Evolutionary conservation across 129 eudicot genomes (phyloP), one percentile per base, ranked within the genome.

Genomic region (Rutidosis leptorrhynchoides): DNA sequence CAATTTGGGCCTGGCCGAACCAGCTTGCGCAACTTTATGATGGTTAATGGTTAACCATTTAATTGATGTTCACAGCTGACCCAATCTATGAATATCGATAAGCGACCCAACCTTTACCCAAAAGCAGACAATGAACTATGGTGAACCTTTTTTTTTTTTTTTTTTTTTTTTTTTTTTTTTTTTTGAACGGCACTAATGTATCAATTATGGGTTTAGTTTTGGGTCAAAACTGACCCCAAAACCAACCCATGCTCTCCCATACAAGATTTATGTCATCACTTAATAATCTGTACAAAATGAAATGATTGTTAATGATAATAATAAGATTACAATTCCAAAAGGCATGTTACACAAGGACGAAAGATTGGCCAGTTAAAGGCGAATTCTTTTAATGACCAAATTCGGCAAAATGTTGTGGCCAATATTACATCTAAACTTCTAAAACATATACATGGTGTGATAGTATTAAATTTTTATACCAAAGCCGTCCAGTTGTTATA

Each of bases 381-480:
- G n/a, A 14, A 12, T 3, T 48, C 9, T 12, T 48, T n/a, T 16
- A 4, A 16, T 48, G 55, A 19, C 24, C 23, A 10, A 19, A 12
- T 6, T 49, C 25, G 57, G 27, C 1, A 15, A 10, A 61, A 32
- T 33, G n/a, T 45, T 4, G 25, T 64, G 23, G 11, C 55, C 24
- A 49, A 4, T 10, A 8, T 19, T 49, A 49, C 55, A 49, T 42
- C 55, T 6, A 11, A 35, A 40, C 17, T 64, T 37, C 35, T 22
- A 64, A 35, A 14, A 5, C 37, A 25, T 25, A 64, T 16, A 24
- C 37, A 22, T 42, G 54, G 56, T 64, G 24, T 25, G 69, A 33
- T 35, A 15, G 54, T 43, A 37, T 64, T 64, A 42, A 64, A 23
- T n/a, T n/a, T n/a, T n/a, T n/a, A n/a, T n/a, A n/a, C n/a, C n/a